Conservation (phyloP, 1,139 yeast species). For the Debaryomycetaceae sp. region DNA sequence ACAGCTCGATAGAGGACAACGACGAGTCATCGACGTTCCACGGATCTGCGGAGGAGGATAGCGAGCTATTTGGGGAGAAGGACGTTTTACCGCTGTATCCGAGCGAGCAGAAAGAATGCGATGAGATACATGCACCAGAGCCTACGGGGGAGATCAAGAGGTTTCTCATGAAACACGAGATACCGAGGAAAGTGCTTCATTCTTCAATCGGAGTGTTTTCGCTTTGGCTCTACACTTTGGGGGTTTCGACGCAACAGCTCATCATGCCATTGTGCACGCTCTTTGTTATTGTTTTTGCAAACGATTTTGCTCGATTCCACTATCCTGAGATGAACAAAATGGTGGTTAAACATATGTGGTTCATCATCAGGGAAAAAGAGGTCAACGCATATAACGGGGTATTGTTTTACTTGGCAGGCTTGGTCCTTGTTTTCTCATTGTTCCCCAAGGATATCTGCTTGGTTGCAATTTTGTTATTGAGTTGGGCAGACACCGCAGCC, state of each 20-base stretch:
- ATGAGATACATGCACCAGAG: not conserved
- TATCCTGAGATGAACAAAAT: conserved; percentile 57
- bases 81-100: not conserved
- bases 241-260: conserved; percentile 53
- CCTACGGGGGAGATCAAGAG: conserved; percentile 11
- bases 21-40: conserved; percentile 1
- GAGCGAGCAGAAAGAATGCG: not conserved
- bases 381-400: conserved; percentile 72
- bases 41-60: conserved; percentile 5
- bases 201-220: conserved; percentile 84
- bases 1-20: conserved; percentile 10
- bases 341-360: conserved; percentile 68
- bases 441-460: conserved; percentile 81
- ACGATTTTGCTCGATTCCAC: conserved; percentile 68
- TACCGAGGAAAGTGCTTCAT: conserved; percentile 84
- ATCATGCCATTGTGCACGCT: conserved; percentile 56
- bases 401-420: conserved; percentile 78
- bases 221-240: conserved; percentile 64
- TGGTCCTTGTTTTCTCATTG: conserved; percentile 61
- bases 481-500: conserved; percentile 99
- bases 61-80: not conserved
- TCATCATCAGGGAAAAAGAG: conserved; percentile 81
- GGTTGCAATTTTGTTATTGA: conserved; percentile 70
- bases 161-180: conserved; percentile 72
- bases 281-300: conserved; percentile 52